Conservation (phyloP, 2,329 filamentous ascomycete species). For the Aspergillus aculeatus region DNA sequence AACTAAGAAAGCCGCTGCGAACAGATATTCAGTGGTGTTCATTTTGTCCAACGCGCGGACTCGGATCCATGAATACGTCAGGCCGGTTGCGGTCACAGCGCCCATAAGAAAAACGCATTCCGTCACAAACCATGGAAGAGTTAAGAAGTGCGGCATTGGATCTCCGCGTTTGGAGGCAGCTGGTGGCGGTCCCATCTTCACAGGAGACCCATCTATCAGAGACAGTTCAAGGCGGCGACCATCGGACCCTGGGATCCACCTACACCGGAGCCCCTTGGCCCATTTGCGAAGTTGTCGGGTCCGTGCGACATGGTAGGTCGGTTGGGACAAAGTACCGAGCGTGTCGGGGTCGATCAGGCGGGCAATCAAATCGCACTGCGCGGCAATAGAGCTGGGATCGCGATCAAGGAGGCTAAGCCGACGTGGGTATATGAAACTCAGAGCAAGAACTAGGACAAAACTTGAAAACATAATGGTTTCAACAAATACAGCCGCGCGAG, state of each 20-base stretch:
- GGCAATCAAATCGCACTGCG: constrained; percentile 19
- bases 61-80: not conserved
- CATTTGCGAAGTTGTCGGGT: constrained; percentile 21
- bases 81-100: constrained; percentile 14
- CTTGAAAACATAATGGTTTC: not conserved
- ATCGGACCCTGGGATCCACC: constrained; percentile 8
- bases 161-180: constrained; percentile 5
- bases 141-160: constrained; percentile 22
- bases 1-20: constrained; percentile 11
- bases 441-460: not conserved
- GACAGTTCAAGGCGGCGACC: constrained; percentile 13
- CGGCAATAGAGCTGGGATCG: constrained; percentile 22
- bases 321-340: constrained; percentile 5
- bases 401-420: constrained; percentile 18
- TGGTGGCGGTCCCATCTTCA: not conserved
- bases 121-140: constrained; percentile 15
- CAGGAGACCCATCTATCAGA: not conserved
- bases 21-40: not conserved
- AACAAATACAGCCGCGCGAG: not conserved
- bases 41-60: not conserved
- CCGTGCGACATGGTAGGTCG: constrained; percentile 10
- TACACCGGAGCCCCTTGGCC: constrained; percentile 17
- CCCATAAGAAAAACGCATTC: constrained; percentile 20
- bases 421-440: constrained; percentile 13
- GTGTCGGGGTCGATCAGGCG: constrained; percentile 9